These are phyloP conservation scores for Mycena belliarum DNA, from an alignment of 768 basidiomycete species.

Conservation along the genomic window DNA sequence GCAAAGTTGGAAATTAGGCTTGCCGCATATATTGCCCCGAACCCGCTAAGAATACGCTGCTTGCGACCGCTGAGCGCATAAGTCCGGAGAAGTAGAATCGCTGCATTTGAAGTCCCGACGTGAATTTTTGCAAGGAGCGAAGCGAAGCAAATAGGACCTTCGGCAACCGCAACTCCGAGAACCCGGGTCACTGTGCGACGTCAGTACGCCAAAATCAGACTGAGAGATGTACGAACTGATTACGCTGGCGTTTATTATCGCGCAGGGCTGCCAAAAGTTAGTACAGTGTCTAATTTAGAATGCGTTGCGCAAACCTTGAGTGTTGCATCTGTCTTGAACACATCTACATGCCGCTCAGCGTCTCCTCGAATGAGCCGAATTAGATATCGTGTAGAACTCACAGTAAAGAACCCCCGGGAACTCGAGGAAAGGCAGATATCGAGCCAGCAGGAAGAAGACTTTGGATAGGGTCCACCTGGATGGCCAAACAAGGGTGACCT, in stretches of 20 bases:
- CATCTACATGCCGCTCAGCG: background rate
- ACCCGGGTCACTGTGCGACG: background rate
- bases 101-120: too few relatives aligned
- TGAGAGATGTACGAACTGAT: background rate
- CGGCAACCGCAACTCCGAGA: constrained; percentile 7
- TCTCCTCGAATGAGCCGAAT: too few relatives aligned
- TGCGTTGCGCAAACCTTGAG: background rate
- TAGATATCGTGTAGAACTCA: background rate
- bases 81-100: constrained; percentile 14
- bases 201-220: background rate
- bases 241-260: background rate
- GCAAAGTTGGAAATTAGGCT: background rate
- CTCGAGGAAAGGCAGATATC: background rate
- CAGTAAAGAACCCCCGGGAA: background rate
- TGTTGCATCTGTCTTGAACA: background rate
- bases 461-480: background rate
- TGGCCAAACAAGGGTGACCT: constrained; percentile 5
- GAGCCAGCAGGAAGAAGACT: background rate
- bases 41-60: background rate
- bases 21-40: constrained; percentile 1
- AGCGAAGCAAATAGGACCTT: background rate
- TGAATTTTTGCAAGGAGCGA: too few relatives aligned
- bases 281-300: too few relatives aligned
- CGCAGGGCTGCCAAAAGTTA: constrained; percentile 1
- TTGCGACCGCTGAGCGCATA: constrained; percentile 10